phyloP scores from a whole-genome alignment of 225 moss, liverwort and hornwort species.

The Polytrichum formosum region DNA sequence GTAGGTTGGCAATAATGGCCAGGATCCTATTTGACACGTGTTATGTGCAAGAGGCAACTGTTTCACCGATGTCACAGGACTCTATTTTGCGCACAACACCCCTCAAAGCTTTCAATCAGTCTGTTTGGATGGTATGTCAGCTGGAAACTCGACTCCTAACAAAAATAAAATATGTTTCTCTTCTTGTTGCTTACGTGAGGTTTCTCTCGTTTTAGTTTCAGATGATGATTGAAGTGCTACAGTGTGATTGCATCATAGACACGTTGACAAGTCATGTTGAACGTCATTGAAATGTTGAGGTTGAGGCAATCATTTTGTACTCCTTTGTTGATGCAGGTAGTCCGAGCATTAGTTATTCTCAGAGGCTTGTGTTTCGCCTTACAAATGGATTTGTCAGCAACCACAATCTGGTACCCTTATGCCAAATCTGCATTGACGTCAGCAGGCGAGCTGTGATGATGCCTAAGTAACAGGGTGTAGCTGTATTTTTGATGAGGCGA shows the following conservation, averaged over 20 bases:
- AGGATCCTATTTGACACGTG: constrained; percentile 95
- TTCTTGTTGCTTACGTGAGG: background rate
- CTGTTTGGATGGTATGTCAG: constrained; percentile 82
- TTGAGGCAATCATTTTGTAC: too few relatives aligned
- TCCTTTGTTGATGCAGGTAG: constrained; percentile 52
- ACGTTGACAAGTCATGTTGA: background rate
- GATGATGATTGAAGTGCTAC: too few relatives aligned
- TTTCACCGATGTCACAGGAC: constrained; percentile 92
- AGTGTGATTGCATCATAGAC: too few relatives aligned
- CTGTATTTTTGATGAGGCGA: too few relatives aligned
- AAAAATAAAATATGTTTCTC: too few relatives aligned
- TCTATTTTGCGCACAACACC: constrained; percentile 85
- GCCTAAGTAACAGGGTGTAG: background rate
- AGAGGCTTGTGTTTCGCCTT: constrained; percentile 89
- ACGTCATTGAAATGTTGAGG: too few relatives aligned
- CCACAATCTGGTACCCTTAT: constrained; percentile 78
- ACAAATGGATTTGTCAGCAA: constrained; percentile 86
- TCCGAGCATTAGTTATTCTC: constrained; percentile 86
- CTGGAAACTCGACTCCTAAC: too few relatives aligned
- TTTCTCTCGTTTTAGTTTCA: background rate
- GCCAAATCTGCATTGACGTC: constrained; percentile 47
- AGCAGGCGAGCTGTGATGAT: constrained; percentile 27
- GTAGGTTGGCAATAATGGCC: constrained; percentile 84
- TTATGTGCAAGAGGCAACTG: constrained; percentile 90
- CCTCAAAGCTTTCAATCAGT: constrained; percentile 88